A percentile compares a stretch with the other conserved stretches of the same genome.
phyloP scores from a whole-genome alignment of 169 alveolate genomes.

The Plasmodium cynomolgi region DNA sequence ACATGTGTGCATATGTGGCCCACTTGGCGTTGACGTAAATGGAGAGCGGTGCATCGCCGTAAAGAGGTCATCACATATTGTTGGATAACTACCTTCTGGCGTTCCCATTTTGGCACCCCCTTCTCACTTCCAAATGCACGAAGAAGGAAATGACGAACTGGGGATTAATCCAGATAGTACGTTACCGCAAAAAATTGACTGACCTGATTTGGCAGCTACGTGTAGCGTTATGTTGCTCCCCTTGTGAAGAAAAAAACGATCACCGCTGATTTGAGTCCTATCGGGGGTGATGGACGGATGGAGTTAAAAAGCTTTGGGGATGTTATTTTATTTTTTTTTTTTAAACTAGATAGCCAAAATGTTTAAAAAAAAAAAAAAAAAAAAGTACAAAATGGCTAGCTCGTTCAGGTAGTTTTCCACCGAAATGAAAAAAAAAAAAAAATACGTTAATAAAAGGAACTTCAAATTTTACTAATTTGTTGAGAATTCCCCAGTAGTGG shows the following conservation, averaged over 20 bases:
- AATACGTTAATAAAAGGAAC: neutral
- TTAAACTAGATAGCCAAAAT: neutral
- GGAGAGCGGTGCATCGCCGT: neutral
- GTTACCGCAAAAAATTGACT: neutral
- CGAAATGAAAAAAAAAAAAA: neutral
- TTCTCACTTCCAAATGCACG: neutral
- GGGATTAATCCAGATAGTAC: neutral
- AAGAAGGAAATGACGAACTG: neutral
- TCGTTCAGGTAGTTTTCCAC: neutral
- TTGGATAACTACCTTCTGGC: neutral
- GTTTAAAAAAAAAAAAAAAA: neutral
- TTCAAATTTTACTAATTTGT: neutral
- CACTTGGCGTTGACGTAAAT: neutral
- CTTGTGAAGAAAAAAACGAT: neutral
- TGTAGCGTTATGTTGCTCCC: neutral
- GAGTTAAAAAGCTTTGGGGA: neutral
- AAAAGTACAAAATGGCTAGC: neutral
- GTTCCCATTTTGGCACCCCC: neutral
- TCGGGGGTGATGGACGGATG: neutral
- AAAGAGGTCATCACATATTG: neutral
- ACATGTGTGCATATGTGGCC: neutral
- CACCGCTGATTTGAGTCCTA: neutral
- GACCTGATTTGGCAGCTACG: neutral
- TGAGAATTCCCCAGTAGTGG: neutral
- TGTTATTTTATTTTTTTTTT: neutral